phyloP scores from a whole-genome alignment of 805 yeast species.

The Starmerella lactis-condensi region DNA sequence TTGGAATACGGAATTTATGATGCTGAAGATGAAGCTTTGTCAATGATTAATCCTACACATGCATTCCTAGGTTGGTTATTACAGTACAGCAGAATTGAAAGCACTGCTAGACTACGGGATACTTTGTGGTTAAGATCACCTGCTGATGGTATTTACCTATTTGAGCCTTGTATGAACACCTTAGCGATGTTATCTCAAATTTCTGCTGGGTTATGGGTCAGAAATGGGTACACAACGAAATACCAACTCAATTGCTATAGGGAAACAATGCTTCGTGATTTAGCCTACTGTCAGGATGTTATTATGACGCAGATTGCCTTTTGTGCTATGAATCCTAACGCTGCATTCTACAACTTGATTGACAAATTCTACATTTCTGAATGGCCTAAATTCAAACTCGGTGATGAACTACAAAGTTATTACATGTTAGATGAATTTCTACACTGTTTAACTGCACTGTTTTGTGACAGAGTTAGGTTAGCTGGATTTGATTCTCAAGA shows the following conservation, averaged over 20 bases:
- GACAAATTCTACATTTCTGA: constrained; percentile 49
- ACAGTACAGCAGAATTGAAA: constrained; percentile 28
- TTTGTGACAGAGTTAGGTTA: constrained; percentile 49
- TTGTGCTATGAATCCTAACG: constrained; percentile 37
- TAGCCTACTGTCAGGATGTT: constrained; percentile 64
- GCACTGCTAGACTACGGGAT: constrained; percentile 14
- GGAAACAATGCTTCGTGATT: constrained; percentile 60
- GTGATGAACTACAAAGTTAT: constrained; percentile 27
- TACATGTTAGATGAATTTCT: constrained; percentile 67
- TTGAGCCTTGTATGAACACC: constrained; percentile 63
- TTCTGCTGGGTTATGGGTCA: constrained; percentile 79
- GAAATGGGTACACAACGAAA: constrained; percentile 71
- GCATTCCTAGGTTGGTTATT: constrained; percentile 53
- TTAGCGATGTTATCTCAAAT: constrained; percentile 67
- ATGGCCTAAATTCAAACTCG: constrained; percentile 34
- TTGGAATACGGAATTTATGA: too few relatives aligned
- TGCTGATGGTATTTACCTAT: constrained; percentile 21
- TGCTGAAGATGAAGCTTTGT: constrained; percentile 33
- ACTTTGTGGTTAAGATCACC: constrained; percentile 8
- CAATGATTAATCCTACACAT: constrained; percentile 68
- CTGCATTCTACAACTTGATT: constrained; percentile 38
- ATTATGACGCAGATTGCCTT: constrained; percentile 47
- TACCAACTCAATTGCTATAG: constrained; percentile 66
- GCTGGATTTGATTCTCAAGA: constrained; percentile 31
- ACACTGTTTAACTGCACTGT: constrained; percentile 43